Percentiles rank a stretch among this genome's conserved stretches.
Conservation (phyloP, 1,139 yeast species). For the Meyerozyma smithsonii region DNA sequence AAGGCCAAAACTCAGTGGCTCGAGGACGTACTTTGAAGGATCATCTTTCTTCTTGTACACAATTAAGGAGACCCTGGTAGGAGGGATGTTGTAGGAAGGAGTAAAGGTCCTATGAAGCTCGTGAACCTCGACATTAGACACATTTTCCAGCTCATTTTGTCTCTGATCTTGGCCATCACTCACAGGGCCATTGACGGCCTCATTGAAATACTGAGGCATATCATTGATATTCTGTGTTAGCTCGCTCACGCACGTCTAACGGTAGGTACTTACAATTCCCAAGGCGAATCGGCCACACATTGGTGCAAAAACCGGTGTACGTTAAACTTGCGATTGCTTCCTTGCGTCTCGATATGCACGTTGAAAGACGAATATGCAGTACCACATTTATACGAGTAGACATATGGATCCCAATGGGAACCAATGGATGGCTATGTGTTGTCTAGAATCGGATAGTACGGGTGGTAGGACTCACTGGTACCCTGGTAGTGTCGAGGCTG, state of each 20-base stretch:
- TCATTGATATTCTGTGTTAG: constrained; percentile 23
- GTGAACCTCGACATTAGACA: background rate
- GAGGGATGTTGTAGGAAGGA: constrained; percentile 45
- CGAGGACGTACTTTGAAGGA: constrained; percentile 17
- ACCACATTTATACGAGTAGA: no score
- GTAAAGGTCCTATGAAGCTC: constrained; percentile 11
- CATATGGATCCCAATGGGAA: no score
- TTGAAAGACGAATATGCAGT: background rate
- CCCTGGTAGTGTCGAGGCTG: constrained; percentile 18
- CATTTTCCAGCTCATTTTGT: constrained; percentile 6
- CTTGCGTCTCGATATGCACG: constrained; percentile 1
- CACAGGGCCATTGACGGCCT: constrained; percentile 14
- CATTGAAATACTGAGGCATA: constrained; percentile 27
- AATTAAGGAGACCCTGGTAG: constrained; percentile 46
- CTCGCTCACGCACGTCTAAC: constrained; percentile 8
- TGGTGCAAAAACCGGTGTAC: background rate
- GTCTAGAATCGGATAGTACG: constrained; percentile 11
- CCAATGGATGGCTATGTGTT: background rate
- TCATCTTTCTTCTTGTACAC: constrained; percentile 19
- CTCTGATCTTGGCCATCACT: constrained; percentile 6
- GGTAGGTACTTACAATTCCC: constrained; percentile 31
- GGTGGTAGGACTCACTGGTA: constrained; percentile 9
- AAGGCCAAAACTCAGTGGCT: constrained; percentile 59
- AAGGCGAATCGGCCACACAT: constrained; percentile 48
- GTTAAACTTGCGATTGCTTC: background rate